Conservation (phyloP, 1,139 yeast genomes). For the Geotrichum phurueaensis region DNA sequence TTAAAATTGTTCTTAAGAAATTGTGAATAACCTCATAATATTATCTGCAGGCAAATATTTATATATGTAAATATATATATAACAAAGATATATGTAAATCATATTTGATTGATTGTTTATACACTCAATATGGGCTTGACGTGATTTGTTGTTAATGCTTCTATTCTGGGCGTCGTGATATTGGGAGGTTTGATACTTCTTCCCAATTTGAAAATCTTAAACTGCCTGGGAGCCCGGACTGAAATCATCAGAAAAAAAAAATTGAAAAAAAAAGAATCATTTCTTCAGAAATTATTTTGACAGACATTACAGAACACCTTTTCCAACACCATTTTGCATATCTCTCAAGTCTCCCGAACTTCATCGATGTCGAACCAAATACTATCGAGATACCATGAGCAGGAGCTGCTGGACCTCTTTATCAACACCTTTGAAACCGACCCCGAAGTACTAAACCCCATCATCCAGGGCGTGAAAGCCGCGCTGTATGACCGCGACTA, state of each 20-base stretch:
- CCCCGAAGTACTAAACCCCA: not conserved
- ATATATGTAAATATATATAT: not conserved
- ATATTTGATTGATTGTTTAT: not conserved
- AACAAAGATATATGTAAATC: not conserved
- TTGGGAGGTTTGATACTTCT: too few species aligned
- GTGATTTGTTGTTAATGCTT: too few species aligned
- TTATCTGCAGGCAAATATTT: not conserved
- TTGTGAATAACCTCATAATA: not conserved
- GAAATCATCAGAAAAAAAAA: too few species aligned
- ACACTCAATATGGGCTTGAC: too few species aligned
- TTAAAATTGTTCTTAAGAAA: slow-evolving; percentile 2
- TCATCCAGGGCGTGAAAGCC: slow-evolving; percentile 63
- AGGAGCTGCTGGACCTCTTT: slow-evolving; percentile 11
- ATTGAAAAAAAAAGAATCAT: too few species aligned
- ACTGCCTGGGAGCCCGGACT: too few species aligned
- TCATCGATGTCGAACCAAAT: not conserved
- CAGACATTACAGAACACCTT: not conserved
- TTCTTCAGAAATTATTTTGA: too few species aligned
- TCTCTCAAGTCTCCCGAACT: not conserved
- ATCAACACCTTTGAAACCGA: slow-evolving; percentile 5
- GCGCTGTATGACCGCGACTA: slow-evolving; percentile 67
- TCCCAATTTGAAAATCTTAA: not conserved
- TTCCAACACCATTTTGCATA: not conserved
- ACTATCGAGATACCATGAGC: slow-evolving; percentile 8
- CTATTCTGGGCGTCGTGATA: not conserved